Base-by-base conservation (phyloP, 306 rosid species). In the Inga leiocalycina region DNA sequence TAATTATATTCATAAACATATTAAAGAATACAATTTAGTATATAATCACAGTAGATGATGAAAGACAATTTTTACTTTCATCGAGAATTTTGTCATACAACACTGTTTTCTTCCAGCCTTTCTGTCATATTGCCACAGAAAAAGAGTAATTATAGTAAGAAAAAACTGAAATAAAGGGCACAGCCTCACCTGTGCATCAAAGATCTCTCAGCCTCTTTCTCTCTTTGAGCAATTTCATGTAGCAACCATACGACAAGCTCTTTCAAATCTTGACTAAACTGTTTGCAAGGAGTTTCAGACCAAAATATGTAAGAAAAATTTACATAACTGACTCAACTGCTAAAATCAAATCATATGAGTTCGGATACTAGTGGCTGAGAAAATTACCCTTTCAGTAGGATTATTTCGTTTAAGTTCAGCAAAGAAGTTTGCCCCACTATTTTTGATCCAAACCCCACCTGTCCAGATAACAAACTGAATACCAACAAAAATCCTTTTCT, bases 141-240 rank as follows among this genome's bases (percentile, higher is more conserved):
- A 1, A 52, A 52, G 22, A 52, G 6, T 5, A 52, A 52, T 52
- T 52, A 17, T 52, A 52, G 22, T 10, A 62, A 62, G 34, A 43
- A 48, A 48, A 49, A 56, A 11, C 80, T n/a, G 64, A 81, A 54
- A 64, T 77, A 62, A 52, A 71, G 61, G 37, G 37, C 76, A 48
- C 24, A 66, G 24, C 39, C 65, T 82, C 72, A 86, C 88, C 88
- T 86, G 84, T 86, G 88, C 88, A 86, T 82, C 81, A 82, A 79
- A 15, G 88, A 86, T 68, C 86, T 86, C 78, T 86, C 88, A 27
- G 88, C 81, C 70, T 82, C 88, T 64, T 68, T 86, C 78, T 86
- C 88, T 79, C 81, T 82, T 65, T 11, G 77, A 39, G 76, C 75
- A 79, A 86, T 82, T 82, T 86, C 88, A 86, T 82, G 81, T 12